These are phyloP conservation scores for Pythium oligandrum DNA, from an alignment of 352 stramenopile species.

Conservation along the genomic window DNA sequence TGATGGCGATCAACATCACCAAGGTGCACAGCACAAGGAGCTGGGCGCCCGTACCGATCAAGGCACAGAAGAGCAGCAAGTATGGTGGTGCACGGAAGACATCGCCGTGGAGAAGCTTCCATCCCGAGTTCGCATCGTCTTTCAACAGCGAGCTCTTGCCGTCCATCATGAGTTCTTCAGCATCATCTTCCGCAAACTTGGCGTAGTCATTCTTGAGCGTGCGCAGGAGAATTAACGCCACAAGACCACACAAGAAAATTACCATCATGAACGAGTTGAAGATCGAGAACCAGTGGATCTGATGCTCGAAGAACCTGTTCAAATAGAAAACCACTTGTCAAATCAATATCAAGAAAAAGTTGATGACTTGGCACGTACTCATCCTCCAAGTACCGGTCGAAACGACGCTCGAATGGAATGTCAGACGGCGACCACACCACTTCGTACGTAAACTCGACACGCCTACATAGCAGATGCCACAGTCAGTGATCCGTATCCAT, in stretches of 20 bases:
- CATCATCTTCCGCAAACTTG: constrained; percentile 84
- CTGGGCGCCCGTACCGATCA: constrained; percentile 95
- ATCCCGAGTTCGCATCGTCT: constrained; percentile 87
- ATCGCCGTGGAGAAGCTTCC: constrained; percentile 96
- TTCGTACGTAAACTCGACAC: constrained; percentile 93
- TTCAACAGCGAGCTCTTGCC: constrained; percentile 76
- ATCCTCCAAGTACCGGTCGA: constrained; percentile 98
- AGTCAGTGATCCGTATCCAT: background rate
- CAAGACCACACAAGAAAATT: constrained; percentile 93
- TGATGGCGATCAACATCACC: constrained; percentile 96
- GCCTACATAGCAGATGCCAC: constrained; percentile 17
- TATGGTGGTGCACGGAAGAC: constrained; percentile 92
- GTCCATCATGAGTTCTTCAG: constrained; percentile 82
- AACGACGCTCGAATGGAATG: constrained; percentile 94
- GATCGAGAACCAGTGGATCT: constrained; percentile 98
- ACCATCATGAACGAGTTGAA: constrained; percentile 99
- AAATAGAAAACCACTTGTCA: background rate
- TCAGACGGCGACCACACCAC: constrained; percentile 90
- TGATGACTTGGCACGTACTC: constrained; percentile 34
- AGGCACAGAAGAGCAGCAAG: constrained; percentile 93
- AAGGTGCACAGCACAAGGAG: constrained; percentile 91
- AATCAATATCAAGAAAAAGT: too few relatives aligned
- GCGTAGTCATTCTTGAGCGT: constrained; percentile 95
- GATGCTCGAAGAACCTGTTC: constrained; percentile 97
- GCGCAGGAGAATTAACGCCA: constrained; percentile 91